Evolutionary conservation across 75 land plant genomes (phyloP).

Genomic region (Selaginella tamariscina): DNA sequence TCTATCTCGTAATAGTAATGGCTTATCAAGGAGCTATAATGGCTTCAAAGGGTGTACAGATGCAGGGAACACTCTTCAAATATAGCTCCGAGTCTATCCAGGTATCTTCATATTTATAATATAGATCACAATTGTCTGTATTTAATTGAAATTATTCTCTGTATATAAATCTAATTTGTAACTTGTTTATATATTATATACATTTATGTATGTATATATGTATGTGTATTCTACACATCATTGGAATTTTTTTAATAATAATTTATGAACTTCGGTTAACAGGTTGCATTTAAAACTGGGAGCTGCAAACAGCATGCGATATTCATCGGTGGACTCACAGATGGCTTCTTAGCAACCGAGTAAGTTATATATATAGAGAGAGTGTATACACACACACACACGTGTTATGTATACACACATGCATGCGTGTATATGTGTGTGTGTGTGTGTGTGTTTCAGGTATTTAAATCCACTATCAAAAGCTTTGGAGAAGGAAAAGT

Average conservation of each 20-base stretch:
- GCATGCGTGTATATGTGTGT: background rate
- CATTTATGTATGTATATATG: no score
- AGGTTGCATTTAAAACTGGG: conserved; percentile 95
- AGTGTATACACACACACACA: background rate
- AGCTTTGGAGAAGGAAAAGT: conserved; percentile 77
- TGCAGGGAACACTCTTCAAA: background rate
- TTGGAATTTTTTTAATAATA: background rate
- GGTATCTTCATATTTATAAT: background rate
- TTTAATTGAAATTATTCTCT: no score
- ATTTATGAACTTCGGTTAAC: conserved; percentile 50
- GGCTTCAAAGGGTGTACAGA: no score
- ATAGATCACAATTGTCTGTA: no score
- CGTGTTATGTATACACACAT: background rate
- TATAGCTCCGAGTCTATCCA: background rate
- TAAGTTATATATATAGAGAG: conserved; percentile 30
- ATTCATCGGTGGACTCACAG: conserved; percentile 91
- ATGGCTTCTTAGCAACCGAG: conserved; percentile 95
- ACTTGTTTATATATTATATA: no score
- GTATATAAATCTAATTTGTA: no score
- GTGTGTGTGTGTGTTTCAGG: conserved; percentile 28
- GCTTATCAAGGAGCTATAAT: no score
- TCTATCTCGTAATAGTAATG: no score
- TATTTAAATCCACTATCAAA: conserved; percentile 78
- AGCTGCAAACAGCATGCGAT: conserved; percentile 84
- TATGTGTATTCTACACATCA: no score